These are phyloP conservation scores for Sideroxylon spinosum DNA, from an alignment of 179 eudicot genomes.

Conservation along the genomic window DNA sequence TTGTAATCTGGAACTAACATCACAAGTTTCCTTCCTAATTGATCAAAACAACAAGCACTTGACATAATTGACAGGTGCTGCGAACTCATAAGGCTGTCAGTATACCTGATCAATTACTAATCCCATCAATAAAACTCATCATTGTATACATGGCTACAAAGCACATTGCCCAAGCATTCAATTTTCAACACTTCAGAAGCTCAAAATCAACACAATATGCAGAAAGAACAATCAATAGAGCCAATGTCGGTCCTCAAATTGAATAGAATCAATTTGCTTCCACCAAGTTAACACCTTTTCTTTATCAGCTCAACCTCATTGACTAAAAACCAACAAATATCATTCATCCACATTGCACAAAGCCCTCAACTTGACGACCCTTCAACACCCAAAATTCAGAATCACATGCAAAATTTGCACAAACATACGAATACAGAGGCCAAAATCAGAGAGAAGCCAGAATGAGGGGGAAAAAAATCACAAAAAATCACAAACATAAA, in stretches of 20 bases:
- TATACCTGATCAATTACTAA: background rate
- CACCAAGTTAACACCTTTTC: background rate
- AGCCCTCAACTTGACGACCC: background rate
- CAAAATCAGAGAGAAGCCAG: background rate
- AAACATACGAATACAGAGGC: background rate
- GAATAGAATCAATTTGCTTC: background rate
- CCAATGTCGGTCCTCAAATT: background rate
- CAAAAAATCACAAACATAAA: background rate
- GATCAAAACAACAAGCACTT: background rate
- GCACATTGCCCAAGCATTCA: constrained; percentile 7
- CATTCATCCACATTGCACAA: constrained; percentile 8
- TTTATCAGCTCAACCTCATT: constrained; percentile 4
- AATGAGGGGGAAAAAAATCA: background rate
- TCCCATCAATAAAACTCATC: background rate
- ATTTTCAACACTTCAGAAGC: background rate
- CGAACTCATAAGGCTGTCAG: background rate
- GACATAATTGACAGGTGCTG: background rate
- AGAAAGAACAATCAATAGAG: background rate
- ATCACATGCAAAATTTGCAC: background rate
- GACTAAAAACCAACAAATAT: constrained; percentile 6
- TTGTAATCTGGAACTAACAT: background rate
- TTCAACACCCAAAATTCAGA: constrained; percentile 11
- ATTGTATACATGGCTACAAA: background rate
- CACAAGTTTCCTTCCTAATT: background rate
- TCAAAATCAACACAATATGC: constrained; percentile 16